A percentile compares a stretch with the other conserved stretches of the same genome.
Conservation (phyloP, 164 flowering plant genomes). For the Vitis rotundifolia region DNA sequence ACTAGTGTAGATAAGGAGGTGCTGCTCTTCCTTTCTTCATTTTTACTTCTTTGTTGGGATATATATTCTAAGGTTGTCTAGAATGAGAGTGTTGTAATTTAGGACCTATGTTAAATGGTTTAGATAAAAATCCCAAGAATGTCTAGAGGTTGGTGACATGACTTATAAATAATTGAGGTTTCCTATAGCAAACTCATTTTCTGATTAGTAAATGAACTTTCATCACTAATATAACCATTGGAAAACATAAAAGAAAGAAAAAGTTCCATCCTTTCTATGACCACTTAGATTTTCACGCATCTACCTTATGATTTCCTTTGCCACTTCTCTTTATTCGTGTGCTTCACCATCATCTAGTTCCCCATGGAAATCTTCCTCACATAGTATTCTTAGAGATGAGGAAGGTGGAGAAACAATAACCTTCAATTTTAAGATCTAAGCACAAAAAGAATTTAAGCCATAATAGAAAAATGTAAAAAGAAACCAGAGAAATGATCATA, state of each 20-base stretch:
- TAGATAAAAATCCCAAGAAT: constrained; percentile 62
- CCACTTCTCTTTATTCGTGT: constrained; percentile 62
- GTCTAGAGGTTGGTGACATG: constrained; percentile 76
- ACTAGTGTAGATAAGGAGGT: background rate
- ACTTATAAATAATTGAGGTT: constrained; percentile 77
- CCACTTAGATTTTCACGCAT: constrained; percentile 59
- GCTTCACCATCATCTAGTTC: constrained; percentile 49
- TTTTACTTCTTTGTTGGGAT: background rate
- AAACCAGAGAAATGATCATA: too few species aligned
- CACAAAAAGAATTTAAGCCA: too few species aligned
- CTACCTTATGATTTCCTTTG: constrained; percentile 59
- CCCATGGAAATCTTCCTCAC: constrained; percentile 35
- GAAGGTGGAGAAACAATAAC: constrained; percentile 50
- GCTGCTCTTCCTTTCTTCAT: background rate
- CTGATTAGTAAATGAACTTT: constrained; percentile 77
- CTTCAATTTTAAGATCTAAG: constrained; percentile 5
- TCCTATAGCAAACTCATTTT: constrained; percentile 56
- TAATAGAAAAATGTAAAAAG: too few species aligned
- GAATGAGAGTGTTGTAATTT: too few species aligned
- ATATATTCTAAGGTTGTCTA: background rate
- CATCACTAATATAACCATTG: constrained; percentile 84
- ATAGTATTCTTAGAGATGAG: constrained; percentile 36
- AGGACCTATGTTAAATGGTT: too few species aligned
- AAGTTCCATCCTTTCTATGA: constrained; percentile 60
- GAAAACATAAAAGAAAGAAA: constrained; percentile 69